Evolutionary conservation across 2,329 filamentous ascomycete species (phyloP), one percentile per base, ranked within the genome.

Genomic region (Colletotrichum sp.): DNA sequence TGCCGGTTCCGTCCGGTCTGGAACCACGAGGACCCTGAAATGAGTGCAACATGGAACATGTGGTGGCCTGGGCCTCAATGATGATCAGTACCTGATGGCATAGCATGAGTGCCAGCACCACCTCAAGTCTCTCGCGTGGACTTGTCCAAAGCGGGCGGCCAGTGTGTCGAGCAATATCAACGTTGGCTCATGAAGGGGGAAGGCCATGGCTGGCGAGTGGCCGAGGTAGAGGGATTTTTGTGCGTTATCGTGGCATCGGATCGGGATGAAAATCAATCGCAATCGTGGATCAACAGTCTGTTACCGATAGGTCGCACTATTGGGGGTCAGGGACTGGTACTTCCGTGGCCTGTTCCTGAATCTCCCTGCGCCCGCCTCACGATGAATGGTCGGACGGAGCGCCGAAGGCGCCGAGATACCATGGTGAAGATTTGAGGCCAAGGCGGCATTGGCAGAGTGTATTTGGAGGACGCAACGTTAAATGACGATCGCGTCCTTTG

Each of bases 281-380:
- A 52, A 71, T 74, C 70, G 65, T 14, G 64, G 57, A 76, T 76
- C 70, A 69, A 34, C 64, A 39, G 36, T 59, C 43, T 39, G 59
- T 65, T 64, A 36, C 57, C 65, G 70, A 75, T 61, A 68, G 30
- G 64, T 60, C 74, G 24, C 43, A 64, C 57, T 26, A 65, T 55
- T 16, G 18, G 13, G 8, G 12, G 55, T 55, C 43, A 60, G 65
- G 59, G 74, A 59, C 34, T 69, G 57, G 71, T 32, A 59, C 59
- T 65, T 73, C 57, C 48, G 59, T 73, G 64, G 57, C 57, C 70
- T 74, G 74, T 76, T 76, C 70, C 74, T 76, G 70, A 74, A 65
- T 76, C 34, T 69, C 57, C 14, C 74, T 65, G 61, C 61, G 34
- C 39, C 12, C 12, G 39, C 69, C 36, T 72, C 73, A 72, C 73